Conservation (phyloP, 805 yeast species). For the Yamadazyma philogaea region DNA sequence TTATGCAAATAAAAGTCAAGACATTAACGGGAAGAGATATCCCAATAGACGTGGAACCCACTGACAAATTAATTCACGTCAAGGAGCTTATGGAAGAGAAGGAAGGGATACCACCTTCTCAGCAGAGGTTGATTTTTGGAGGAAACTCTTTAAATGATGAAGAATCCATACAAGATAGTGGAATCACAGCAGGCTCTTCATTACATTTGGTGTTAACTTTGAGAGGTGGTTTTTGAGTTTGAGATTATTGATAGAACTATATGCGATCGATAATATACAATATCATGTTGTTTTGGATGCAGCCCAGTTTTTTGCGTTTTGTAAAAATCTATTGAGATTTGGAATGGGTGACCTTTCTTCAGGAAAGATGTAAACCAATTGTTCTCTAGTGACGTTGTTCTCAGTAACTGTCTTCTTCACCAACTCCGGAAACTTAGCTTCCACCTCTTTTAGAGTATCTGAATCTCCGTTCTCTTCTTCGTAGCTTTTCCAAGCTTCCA, state of each 20-base stretch:
- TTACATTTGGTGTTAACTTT: conserved; percentile 88
- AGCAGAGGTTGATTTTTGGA: conserved; percentile 84
- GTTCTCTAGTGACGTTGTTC: conserved; percentile 51
- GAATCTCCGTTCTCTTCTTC: conserved; percentile 60
- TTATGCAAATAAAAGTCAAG: conserved; percentile 69
- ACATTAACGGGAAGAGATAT: conserved; percentile 83
- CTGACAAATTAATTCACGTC: conserved; percentile 65
- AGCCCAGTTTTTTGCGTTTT: conserved; percentile 40
- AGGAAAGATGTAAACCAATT: conserved; percentile 62
- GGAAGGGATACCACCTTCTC: conserved; percentile 96
- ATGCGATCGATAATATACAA: conserved; percentile 3
- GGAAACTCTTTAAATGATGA: conserved; percentile 94
- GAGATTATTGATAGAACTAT: neutral
- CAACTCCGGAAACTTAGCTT: conserved; percentile 51
- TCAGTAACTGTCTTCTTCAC: conserved; percentile 45
- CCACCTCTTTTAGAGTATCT: conserved; percentile 33
- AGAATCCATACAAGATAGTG: conserved; percentile 64
- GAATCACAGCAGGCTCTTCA: conserved; percentile 81
- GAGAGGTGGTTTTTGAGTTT: conserved; percentile 64
- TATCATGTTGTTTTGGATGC: neutral
- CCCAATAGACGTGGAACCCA: conserved; percentile 68
- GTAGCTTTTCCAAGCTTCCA: conserved; percentile 62
- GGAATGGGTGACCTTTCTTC: conserved; percentile 45
- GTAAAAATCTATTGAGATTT: conserved; percentile 35
- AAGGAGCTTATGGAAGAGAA: conserved; percentile 93